Conservation (phyloP, 1,284 basidiomycete species). For the Trichosporon faecale region DNA sequence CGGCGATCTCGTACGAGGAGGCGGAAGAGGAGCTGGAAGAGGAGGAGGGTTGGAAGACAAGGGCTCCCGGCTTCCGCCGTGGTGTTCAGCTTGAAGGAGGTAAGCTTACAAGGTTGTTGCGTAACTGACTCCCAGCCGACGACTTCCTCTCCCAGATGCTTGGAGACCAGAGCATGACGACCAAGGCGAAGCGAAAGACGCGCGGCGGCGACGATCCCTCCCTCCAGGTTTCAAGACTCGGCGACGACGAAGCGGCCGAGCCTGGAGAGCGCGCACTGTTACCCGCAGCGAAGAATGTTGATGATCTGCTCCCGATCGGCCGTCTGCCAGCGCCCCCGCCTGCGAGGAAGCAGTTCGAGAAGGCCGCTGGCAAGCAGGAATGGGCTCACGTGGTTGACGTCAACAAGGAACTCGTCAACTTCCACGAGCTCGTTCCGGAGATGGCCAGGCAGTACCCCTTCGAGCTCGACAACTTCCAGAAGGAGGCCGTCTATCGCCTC, state of each 20-base stretch:
- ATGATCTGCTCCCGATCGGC: conserved; percentile 74
- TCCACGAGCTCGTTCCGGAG: conserved; percentile 53
- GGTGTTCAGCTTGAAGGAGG: conserved; percentile 46
- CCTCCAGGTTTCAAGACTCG: conserved; percentile 36
- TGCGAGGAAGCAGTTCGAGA: conserved; percentile 34
- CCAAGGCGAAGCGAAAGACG: conserved; percentile 42
- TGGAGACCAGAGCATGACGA: conserved; percentile 38
- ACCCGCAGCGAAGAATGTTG: conserved; percentile 60
- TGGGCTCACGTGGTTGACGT: conserved; percentile 98
- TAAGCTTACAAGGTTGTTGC: conserved; percentile 20
- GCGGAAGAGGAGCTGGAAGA: conserved; percentile 42
- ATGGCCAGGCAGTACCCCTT: conserved; percentile 68
- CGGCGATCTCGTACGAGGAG: conserved; percentile 35
- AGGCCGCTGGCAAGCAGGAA: conserved; percentile 70
- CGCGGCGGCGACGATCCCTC: conserved; percentile 38
- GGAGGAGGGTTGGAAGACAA: conserved; percentile 50
- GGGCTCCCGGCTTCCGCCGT: conserved; percentile 44
- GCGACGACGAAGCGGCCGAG: conserved; percentile 32
- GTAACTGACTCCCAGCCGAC: conserved; percentile 35
- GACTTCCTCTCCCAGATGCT: conserved; percentile 49
- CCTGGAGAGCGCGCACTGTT: conserved; percentile 15
- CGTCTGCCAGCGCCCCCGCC: conserved; percentile 50
- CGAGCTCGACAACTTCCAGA: conserved; percentile 86
- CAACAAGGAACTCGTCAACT: conserved; percentile 79
- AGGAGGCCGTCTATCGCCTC: conserved; percentile 92